Evolutionary conservation across 352 stramenopile species (phyloP).

Genomic region (Globisporangium ultimum): DNA sequence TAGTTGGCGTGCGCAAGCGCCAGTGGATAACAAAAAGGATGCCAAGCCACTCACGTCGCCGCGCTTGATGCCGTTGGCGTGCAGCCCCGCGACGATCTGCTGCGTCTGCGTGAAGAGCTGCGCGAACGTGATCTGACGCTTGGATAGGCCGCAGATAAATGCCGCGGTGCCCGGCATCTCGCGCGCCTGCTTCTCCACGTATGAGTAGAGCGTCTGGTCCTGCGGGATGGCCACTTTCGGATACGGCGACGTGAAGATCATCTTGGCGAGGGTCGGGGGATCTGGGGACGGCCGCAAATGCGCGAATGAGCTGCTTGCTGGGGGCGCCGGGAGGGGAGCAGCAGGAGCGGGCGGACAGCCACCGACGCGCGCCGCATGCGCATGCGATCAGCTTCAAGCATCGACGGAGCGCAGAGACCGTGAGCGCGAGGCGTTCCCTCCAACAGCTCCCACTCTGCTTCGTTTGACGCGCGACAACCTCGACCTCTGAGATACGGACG

Average conservation of each 20-base stretch:
- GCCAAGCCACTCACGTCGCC: constrained; percentile 30
- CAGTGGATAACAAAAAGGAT: too few species aligned
- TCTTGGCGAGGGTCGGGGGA: constrained; percentile 1
- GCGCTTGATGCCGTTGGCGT: constrained; percentile 30
- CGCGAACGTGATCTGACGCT: constrained; percentile 32
- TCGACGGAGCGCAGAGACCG: too few species aligned
- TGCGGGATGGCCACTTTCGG: constrained; percentile 21
- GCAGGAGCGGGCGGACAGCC: too few species aligned
- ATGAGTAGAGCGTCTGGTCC: constrained; percentile 35
- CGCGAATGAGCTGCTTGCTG: neutral
- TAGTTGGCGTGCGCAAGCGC: too few species aligned
- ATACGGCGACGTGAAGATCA: constrained; percentile 43
- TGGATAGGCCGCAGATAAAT: constrained; percentile 41
- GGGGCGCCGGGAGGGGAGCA: too few species aligned
- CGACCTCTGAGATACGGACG: too few species aligned
- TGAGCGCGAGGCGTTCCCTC: too few species aligned
- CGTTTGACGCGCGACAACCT: too few species aligned
- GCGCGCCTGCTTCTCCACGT: constrained; percentile 29
- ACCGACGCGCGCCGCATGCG: too few species aligned
- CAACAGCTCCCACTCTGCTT: too few species aligned
- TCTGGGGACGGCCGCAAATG: neutral
- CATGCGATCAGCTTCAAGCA: too few species aligned
- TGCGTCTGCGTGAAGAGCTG: constrained; percentile 21
- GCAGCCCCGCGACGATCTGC: constrained; percentile 30
- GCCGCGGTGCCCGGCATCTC: constrained; percentile 21